Evolutionary conservation across 352 stramenopile species (phyloP), one percentile per base, ranked within the genome.

Genomic region (Sclerospora graminicola): DNA sequence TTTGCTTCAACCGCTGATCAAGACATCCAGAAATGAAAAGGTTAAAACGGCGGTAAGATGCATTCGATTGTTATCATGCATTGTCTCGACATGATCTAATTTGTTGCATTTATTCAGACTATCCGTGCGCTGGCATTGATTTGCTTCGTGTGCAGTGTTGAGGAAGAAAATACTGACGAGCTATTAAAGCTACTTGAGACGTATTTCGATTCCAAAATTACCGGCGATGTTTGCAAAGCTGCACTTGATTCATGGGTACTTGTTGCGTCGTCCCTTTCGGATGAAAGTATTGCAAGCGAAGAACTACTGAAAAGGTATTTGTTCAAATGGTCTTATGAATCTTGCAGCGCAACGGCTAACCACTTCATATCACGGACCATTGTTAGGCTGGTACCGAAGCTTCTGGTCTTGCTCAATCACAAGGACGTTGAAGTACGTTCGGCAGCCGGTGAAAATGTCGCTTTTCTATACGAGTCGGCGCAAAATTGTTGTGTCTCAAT

Each of bases 371-470:
- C 33, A n/a, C 21, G 48, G 29, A 14, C 23, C 45, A 23, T 41
- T 7, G 35, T 23, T 23, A 89, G 81, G 51, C 66, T 75, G 40
- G 39, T 94, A 15, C 73, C 78, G 2, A 64, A 73, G 21, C 87
- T 94, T 28, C 35, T 87, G 41, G 50, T 68, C 6, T 54, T 94
- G 13, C 51, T 91, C 11, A 66, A 88, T 36, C 78, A 94, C 53
- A 62, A 68, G 9, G 79, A 94, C 41, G 71, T 94, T 14, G 77
- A 90, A 9, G 79, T 89, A 11, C 77, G 82, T 13, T 82, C 79
- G 8, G 71, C 72, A 16, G 79, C 82, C 9, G 82, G 77, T 18
- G 82, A 94, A 53, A 94, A 90, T 61, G 81, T 91, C 50, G 82
- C 82, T 28, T 63, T 94, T 44, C 44, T 94, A 9, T 85, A 84